Percentiles rank a stretch among this genome's conserved stretches.
Evolutionary conservation across 441 rosid genomes (phyloP).

Genomic region (Erodium texanum): DNA sequence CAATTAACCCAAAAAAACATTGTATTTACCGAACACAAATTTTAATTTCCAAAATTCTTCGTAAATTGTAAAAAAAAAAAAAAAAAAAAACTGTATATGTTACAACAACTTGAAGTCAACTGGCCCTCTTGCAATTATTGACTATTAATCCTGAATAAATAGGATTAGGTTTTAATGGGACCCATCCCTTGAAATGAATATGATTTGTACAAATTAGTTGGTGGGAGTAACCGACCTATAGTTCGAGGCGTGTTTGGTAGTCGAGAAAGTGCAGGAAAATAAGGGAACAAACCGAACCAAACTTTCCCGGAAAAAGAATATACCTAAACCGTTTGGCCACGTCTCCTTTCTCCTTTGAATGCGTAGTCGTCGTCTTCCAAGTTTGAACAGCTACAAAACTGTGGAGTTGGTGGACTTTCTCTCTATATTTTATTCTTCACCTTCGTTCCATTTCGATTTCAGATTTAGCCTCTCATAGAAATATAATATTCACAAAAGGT

Average conservation of each 20-base stretch:
- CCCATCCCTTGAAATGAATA: no score
- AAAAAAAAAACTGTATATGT: no score
- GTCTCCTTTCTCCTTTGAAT: background rate
- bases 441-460: background rate
- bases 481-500: background rate
- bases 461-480: background rate
- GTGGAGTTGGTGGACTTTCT: conserved; percentile 2
- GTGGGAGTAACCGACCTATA: background rate
- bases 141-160: no score
- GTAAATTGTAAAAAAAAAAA: no score
- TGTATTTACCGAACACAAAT: no score
- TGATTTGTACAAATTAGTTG: background rate
- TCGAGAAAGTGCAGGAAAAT: background rate
- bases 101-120: no score
- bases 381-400: background rate
- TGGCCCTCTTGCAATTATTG: no score
- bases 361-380: background rate
- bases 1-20: no score
- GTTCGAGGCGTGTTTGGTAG: background rate
- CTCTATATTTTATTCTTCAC: background rate
- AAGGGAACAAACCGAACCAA: background rate
- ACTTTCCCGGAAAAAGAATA: background rate
- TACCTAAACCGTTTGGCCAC: background rate
- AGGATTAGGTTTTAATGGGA: no score
- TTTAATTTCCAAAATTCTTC: no score